Conservation (phyloP, 345 rosid genomes). For the Gynandropsis gynandra region DNA sequence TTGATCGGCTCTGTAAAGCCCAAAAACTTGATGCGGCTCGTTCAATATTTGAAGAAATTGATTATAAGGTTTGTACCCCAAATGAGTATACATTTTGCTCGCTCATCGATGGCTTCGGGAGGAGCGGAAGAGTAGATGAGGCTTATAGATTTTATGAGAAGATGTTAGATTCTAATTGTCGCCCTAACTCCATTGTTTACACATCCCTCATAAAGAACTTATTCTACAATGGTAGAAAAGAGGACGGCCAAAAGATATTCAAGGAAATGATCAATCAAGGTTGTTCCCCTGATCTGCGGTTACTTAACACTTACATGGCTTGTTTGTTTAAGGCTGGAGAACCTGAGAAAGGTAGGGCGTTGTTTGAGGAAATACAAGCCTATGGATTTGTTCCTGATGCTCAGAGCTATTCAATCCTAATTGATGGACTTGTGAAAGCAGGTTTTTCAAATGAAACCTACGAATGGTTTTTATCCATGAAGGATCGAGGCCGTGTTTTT, state of each 20-base stretch:
- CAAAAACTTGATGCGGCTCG: conserved; percentile 76
- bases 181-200: conserved; percentile 57
- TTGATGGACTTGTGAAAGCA: conserved; percentile 79
- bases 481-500: conserved; percentile 75
- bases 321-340: conserved; percentile 90
- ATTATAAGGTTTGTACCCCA: conserved; percentile 67
- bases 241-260: conserved; percentile 94
- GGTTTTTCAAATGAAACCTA: conserved; percentile 81
- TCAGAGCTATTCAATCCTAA: conserved; percentile 67
- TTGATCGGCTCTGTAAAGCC: conserved; percentile 88
- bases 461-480: conserved; percentile 73
- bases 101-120: conserved; percentile 88
- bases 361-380: conserved; percentile 73
- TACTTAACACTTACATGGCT: conserved; percentile 87
- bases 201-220: conserved; percentile 82
- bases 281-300: conserved; percentile 66
- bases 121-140: conserved; percentile 79
- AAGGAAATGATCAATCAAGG: conserved; percentile 69
- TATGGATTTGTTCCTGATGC: conserved; percentile 68
- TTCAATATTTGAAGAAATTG: conserved; percentile 67
- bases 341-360: conserved; percentile 67
- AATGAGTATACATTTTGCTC: conserved; percentile 79
- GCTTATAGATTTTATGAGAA: conserved; percentile 77
- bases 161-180: conserved; percentile 63
- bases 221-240: conserved; percentile 71